Conservation (phyloP, 208 protist species). For the Porcisia deanei region DNA sequence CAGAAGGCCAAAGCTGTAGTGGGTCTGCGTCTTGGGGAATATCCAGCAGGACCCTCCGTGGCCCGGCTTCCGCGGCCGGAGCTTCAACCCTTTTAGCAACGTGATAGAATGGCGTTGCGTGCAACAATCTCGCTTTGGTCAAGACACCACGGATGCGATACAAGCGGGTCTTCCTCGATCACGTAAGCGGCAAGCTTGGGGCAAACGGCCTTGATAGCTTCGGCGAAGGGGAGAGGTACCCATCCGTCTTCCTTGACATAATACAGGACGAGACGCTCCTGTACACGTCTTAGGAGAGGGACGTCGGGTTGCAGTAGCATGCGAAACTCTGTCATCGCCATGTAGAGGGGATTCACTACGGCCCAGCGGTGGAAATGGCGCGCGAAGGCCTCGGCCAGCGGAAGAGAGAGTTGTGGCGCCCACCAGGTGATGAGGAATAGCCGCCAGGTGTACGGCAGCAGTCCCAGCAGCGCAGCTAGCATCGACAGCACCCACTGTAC, state of each 20-base stretch:
- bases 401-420: slow-evolving; percentile 19
- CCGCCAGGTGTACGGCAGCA: slow-evolving; percentile 31
- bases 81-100: slow-evolving; percentile 1
- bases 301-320: slow-evolving; percentile 53
- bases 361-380: slow-evolving; percentile 27
- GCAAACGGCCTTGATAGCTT: slow-evolving; percentile 50
- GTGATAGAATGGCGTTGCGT: slow-evolving; percentile 45
- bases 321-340: slow-evolving; percentile 59
- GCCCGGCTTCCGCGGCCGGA: too few relatives aligned
- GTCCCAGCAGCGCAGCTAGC: slow-evolving; percentile 29
- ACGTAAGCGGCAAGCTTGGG: slow-evolving; percentile 38
- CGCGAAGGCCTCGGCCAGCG: slow-evolving; percentile 29
- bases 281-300: slow-evolving; percentile 36
- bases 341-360: slow-evolving; percentile 55
- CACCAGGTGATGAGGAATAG: slow-evolving; percentile 19
- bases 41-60: too few relatives aligned
- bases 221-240: slow-evolving; percentile 41
- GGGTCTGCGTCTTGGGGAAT: neutral
- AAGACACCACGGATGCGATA: slow-evolving; percentile 78
- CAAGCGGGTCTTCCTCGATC: slow-evolving; percentile 43
- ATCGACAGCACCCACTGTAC: slow-evolving; percentile 38
- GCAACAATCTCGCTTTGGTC: slow-evolving; percentile 49
- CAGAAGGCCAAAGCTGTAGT: neutral
- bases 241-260: slow-evolving; percentile 68
- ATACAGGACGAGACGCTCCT: slow-evolving; percentile 69